A percentile compares a stretch with the other conserved stretches of the same genome.
These are phyloP conservation scores for Hondaea fermentalgiana DNA, from an alignment of 108 stramenopile genomes.

Conservation along the genomic window DNA sequence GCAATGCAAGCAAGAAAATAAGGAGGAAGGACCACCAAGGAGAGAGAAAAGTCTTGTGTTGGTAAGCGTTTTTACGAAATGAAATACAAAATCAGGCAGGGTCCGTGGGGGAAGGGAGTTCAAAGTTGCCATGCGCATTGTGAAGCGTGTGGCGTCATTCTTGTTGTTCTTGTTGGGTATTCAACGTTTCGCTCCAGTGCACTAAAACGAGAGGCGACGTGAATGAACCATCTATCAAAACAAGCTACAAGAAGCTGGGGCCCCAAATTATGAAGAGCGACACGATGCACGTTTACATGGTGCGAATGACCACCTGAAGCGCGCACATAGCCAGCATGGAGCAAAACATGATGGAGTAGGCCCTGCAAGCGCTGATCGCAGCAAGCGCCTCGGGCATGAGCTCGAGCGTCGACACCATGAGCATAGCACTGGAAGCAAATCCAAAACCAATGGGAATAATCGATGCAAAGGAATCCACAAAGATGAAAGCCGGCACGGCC, in stretches of 20 bases:
- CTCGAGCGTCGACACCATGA: slow-evolving; percentile 90
- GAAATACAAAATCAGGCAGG: too few species aligned
- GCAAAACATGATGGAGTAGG: neutral
- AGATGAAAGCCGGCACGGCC: slow-evolving; percentile 92
- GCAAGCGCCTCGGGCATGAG: slow-evolving; percentile 81
- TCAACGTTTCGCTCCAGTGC: too few species aligned
- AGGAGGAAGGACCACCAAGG: too few species aligned
- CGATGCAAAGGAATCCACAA: slow-evolving; percentile 83
- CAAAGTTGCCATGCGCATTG: too few species aligned
- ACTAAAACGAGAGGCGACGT: too few species aligned
- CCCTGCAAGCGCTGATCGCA: slow-evolving; percentile 30
- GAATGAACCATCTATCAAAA: too few species aligned
- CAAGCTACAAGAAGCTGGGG: neutral
- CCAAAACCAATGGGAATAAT: slow-evolving; percentile 90
- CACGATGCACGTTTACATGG: neutral
- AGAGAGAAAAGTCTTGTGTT: too few species aligned
- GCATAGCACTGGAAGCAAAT: slow-evolving; percentile 97
- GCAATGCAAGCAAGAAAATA: too few species aligned
- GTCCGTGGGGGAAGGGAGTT: too few species aligned
- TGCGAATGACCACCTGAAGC: neutral
- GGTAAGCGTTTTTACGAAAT: too few species aligned
- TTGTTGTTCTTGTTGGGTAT: too few species aligned
- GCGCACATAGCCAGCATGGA: neutral
- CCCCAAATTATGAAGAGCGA: neutral
- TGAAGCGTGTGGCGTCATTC: too few species aligned